A percentile compares a stretch with the other conserved stretches of the same genome.
phyloP scores from a whole-genome alignment of 257 asterid species.

The Solanum microdontum region DNA sequence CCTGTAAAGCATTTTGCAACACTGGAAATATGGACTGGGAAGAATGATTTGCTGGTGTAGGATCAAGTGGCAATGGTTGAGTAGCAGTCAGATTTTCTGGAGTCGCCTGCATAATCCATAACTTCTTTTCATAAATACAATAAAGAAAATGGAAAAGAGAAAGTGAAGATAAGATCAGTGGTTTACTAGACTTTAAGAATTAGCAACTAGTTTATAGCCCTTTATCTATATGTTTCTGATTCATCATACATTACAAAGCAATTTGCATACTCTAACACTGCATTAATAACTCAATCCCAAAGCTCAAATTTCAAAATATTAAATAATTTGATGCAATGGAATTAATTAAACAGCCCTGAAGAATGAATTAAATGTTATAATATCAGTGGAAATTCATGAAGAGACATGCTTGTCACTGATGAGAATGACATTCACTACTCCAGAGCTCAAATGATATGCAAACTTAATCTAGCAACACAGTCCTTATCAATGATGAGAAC shows the following conservation, averaged over 20 bases:
- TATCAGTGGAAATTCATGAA: not conserved
- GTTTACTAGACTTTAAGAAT: not conserved
- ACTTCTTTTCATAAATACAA: not conserved
- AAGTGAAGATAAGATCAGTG: not conserved
- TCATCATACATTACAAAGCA: not conserved
- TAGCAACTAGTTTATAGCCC: not conserved
- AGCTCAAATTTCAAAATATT: not conserved
- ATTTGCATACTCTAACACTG: not conserved
- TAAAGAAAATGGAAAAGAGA: not conserved
- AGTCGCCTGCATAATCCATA: conserved; percentile 41
- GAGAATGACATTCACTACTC: not conserved
- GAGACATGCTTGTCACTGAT: not conserved
- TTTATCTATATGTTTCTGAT: not conserved
- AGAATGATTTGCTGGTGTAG: conserved; percentile 32
- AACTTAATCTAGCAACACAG: not conserved
- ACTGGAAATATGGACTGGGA: conserved; percentile 38
- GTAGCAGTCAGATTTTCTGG: conserved; percentile 33
- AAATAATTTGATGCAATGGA: not conserved
- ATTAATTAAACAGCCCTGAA: not conserved
- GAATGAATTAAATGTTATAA: not conserved
- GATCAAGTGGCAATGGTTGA: conserved; percentile 30
- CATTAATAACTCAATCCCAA: not conserved
- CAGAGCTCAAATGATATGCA: not conserved
- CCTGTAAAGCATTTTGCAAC: conserved; percentile 54
- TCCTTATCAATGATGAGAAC: not conserved